phyloP scores from a whole-genome alignment of 2,329 filamentous ascomycete species.

The Parastagonospora nodorum region DNA sequence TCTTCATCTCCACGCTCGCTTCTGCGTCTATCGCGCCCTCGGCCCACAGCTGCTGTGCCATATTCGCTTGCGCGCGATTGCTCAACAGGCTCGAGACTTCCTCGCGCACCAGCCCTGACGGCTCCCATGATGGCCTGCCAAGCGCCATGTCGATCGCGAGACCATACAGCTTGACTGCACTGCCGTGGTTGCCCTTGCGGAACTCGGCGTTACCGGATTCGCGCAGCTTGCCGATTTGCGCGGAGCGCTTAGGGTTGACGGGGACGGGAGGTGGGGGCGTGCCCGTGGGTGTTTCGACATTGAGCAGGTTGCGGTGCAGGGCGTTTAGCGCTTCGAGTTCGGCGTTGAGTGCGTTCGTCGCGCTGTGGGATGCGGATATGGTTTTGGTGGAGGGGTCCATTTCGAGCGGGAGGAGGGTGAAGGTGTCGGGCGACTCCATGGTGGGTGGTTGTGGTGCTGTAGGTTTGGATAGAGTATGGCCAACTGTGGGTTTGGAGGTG shows the following conservation, averaged over 20 bases:
- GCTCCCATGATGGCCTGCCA: constrained; percentile 84
- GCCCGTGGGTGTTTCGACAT: constrained; percentile 64
- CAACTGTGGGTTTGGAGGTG: not conserved
- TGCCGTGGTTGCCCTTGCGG: constrained; percentile 74
- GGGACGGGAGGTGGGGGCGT: constrained; percentile 86
- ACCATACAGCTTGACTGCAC: constrained; percentile 80
- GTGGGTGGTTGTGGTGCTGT: constrained; percentile 4
- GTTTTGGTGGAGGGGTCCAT: constrained; percentile 84
- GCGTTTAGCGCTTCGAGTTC: constrained; percentile 74
- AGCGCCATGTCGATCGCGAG: constrained; percentile 91
- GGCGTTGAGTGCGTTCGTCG: constrained; percentile 41
- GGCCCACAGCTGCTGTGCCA: constrained; percentile 80
- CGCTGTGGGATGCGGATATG: constrained; percentile 58
- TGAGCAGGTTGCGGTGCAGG: constrained; percentile 76
- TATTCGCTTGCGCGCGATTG: constrained; percentile 89
- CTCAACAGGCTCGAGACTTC: constrained; percentile 80
- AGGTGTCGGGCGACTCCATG: constrained; percentile 62
- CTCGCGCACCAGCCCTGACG: constrained; percentile 78
- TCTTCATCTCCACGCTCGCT: constrained; percentile 84
- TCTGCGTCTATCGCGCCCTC: constrained; percentile 88
- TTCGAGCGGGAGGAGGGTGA: constrained; percentile 79
- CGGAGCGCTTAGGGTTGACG: constrained; percentile 89
- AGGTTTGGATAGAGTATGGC: not conserved
- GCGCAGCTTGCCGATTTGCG: constrained; percentile 86
- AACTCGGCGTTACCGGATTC: constrained; percentile 84